These are phyloP conservation scores for Gaertneriomyces semiglobifer DNA, from an alignment of 192 early-diverging fungal species.

Conservation along the genomic window DNA sequence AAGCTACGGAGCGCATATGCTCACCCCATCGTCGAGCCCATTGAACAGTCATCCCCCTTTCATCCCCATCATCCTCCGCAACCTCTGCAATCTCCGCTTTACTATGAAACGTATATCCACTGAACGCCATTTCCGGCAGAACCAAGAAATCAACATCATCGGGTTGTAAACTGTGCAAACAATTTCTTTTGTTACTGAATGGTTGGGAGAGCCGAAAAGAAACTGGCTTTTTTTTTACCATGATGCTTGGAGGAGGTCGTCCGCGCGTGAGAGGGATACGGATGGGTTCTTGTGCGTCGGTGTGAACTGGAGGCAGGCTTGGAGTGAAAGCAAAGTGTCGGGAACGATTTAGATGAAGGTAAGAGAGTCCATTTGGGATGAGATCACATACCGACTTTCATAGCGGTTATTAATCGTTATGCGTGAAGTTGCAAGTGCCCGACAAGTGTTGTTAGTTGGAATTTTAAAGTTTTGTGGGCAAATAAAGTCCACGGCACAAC, in stretches of 20 bases:
- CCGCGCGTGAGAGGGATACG: conserved; percentile 34
- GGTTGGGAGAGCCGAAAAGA: neutral
- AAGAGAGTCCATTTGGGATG: no score
- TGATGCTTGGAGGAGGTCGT: conserved; percentile 30
- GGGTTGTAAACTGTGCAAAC: neutral
- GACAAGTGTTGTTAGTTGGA: no score
- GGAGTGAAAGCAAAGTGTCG: neutral
- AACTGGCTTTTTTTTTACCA: neutral
- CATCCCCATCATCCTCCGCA: conserved; percentile 46
- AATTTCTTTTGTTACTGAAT: neutral
- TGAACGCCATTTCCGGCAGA: conserved; percentile 76
- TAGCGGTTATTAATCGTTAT: no score
- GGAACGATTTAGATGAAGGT: neutral
- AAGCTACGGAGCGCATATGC: neutral
- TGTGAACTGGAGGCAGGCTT: conserved; percentile 46
- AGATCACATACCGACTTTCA: no score
- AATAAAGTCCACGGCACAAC: no score
- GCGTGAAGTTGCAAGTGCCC: no score
- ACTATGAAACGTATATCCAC: conserved; percentile 65
- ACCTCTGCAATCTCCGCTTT: conserved; percentile 56
- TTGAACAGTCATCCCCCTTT: conserved; percentile 47
- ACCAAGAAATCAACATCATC: conserved; percentile 61
- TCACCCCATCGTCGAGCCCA: conserved; percentile 67
- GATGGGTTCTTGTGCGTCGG: conserved; percentile 36
- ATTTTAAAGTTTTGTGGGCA: no score